These are phyloP conservation scores for Claviceps citrina DNA, from an alignment of 2,329 filamentous ascomycete genomes.

Conservation along the genomic window DNA sequence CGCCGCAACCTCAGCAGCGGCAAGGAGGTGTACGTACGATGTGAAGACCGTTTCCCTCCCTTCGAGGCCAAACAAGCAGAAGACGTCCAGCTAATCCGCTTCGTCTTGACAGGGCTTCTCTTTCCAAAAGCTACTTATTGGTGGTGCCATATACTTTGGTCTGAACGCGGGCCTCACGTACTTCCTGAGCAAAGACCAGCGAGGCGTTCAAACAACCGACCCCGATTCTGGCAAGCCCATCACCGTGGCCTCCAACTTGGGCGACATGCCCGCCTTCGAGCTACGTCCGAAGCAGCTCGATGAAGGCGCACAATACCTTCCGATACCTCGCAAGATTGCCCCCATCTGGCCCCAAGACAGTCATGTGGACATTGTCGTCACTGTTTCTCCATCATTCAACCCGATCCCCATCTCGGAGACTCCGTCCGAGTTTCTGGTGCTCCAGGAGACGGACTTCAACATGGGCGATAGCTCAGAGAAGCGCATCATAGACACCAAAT, in stretches of 20 bases:
- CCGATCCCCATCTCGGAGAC: slow-evolving; percentile 52
- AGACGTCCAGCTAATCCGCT: neutral
- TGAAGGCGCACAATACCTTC: slow-evolving; percentile 47
- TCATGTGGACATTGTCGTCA: slow-evolving; percentile 68
- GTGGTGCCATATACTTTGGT: slow-evolving; percentile 40
- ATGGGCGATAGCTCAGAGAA: slow-evolving; percentile 67
- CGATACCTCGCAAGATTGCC: slow-evolving; percentile 54
- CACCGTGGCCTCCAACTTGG: slow-evolving; percentile 37
- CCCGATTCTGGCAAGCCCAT: slow-evolving; percentile 35
- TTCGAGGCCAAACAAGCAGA: neutral
- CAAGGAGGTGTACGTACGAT: slow-evolving; percentile 12
- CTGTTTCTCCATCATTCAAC: slow-evolving; percentile 60
- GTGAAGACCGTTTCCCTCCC: neutral
- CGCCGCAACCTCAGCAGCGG: slow-evolving; percentile 4
- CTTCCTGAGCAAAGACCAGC: slow-evolving; percentile 32
- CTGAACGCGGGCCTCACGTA: slow-evolving; percentile 43
- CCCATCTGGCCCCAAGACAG: slow-evolving; percentile 79
- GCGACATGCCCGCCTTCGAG: slow-evolving; percentile 46
- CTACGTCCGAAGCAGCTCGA: slow-evolving; percentile 46
- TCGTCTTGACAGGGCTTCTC: slow-evolving; percentile 17
- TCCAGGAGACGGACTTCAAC: slow-evolving; percentile 67
- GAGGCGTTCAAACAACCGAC: slow-evolving; percentile 32
- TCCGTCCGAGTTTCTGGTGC: slow-evolving; percentile 52
- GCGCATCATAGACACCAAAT: slow-evolving; percentile 59
- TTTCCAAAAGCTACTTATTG: slow-evolving; percentile 33